A percentile compares a stretch with the other conserved stretches of the same genome.
Evolutionary conservation across 192 early-diverging fungal species (phyloP).

Genomic region (Chytriomyces hyalinus): DNA sequence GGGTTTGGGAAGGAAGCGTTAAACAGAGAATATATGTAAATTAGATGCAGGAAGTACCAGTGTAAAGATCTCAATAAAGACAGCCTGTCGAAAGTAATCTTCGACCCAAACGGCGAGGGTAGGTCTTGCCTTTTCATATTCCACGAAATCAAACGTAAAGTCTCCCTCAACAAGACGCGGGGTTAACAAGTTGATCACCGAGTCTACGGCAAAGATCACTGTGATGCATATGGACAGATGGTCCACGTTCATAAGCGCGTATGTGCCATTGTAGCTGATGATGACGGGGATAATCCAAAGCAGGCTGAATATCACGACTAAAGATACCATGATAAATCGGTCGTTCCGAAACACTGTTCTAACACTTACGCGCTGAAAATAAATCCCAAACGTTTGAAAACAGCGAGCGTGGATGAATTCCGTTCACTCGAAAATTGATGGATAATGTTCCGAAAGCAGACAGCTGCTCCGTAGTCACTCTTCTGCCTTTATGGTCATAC

Average conservation of each 20-base stretch:
- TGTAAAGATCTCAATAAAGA: slow-evolving; percentile 13
- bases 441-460: not conserved
- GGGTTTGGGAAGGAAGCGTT: too few relatives aligned
- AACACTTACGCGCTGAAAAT: too few relatives aligned
- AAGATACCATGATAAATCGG: not conserved
- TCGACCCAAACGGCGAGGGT: slow-evolving; percentile 5
- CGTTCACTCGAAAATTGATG: not conserved
- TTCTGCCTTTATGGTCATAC: not conserved
- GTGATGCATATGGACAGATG: not conserved
- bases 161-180: not conserved
- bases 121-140: slow-evolving; percentile 14
- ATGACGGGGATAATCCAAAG: slow-evolving; percentile 5
- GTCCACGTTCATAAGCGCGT: too few relatives aligned
- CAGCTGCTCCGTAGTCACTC: not conserved
- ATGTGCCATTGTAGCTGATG: not conserved
- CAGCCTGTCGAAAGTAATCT: not conserved
- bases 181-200: not conserved
- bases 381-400: slow-evolving; percentile 4
- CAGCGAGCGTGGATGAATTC: slow-evolving; percentile 8
- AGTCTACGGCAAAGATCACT: not conserved
- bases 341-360: too few relatives aligned
- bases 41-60: not conserved
- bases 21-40: too few relatives aligned
- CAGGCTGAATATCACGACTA: not conserved
- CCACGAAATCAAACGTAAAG: not conserved